Evolutionary conservation across 176 grass and related monocot species (phyloP), one percentile per base, ranked within the genome.

Genomic region (Oryza coarctata): DNA sequence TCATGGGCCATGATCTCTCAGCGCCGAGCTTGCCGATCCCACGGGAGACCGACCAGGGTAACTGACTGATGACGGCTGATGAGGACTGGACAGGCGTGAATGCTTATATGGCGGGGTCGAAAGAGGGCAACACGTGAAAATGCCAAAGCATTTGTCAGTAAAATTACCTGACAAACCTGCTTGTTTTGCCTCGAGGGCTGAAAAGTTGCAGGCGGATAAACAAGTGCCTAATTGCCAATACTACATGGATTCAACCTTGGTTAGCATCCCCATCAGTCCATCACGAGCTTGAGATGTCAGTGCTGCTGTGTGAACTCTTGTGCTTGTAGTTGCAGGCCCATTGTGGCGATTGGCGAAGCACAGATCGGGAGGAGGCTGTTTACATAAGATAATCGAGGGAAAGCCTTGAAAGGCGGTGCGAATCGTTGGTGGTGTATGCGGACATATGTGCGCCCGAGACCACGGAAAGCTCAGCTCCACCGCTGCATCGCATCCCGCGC

Each of bases 381-480:
- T 25, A 9, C 35, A 75, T 70, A 71, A 35, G 80, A 84, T 75
- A 84, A 63, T 47, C 30, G 1, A 20, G 15, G 12, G 38, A 49
- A 49, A 39, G 43, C 66, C 68, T 88, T 32, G 86, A 90, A 90
- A 85, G 76, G 47, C 75, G 91, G 66, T 74, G 66, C 65, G 73
- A 83, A 93, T 88, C 91, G 87, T 90, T 89, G 82, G 80, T 50
- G 63, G 81, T 35, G 38, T 70, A 83, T 74, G 79, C 58, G 40
- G 80, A 83, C 84, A 64, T 88, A 89, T 66, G 71, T 43, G 44
- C 40, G 75, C 71, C 79, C 50, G n/a, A 57, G 81, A 83, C 81
- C 70, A 57, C 71, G 75, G 84, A 89, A 81, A 81, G 75, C 55
- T 55, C 0, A 55, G 50, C 50, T 55, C 50, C 20, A 20, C 50